Evolutionary conservation across 768 basidiomycete species (phyloP), one percentile per base, ranked within the genome.

Genomic region (Mycena leptocephala): DNA sequence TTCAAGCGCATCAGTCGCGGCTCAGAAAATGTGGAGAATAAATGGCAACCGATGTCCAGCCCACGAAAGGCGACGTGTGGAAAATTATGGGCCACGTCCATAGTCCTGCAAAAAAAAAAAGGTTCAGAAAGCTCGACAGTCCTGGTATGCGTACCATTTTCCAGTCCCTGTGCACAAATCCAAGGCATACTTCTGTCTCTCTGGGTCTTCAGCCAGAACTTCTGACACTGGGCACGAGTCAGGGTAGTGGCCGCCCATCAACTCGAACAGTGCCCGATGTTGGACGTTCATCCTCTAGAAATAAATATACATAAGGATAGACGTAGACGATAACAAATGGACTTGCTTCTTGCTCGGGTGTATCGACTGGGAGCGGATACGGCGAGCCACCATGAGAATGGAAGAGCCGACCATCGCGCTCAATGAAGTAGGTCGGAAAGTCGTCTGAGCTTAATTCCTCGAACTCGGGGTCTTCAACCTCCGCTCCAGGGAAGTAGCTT

Each of bases 91-190:
- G 93, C 94, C 92, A 96, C 93, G 78, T 95, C 93, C 83, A 93
- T 88, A 5, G 92, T 87, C 95, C 95, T 96, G 81, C 76, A 68
- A 62, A 22, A 39, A 43, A 37, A 48, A 33, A 5, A 55, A 16
- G 20, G 26, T 20, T 18, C 28, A 26, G 72, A 79, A 81, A 75
- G 77, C 65, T 76, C 65, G 72, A 70, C 61, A 61, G 73, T 76
- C 75, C 80, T 70, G 64, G 76, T n/a, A 70, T 74, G 93, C 95
- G 69, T 76, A 94, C 95, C 95, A 96, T 84, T 81, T 84, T 7
- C 95, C 95, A 22, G 89, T 93, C 22, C 95, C 95, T 9, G 93
- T 94, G 76, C 95, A 93, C n/a, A 95, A 80, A 83, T 96, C 95
- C 61, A 96, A 87, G 55, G 88, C 93, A 74, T 88, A 88, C 82